Percentiles rank a stretch among this genome's conserved stretches.
phyloP scores from a whole-genome alignment of 148 eudicot species.

The Fagopyrum esculentum region DNA sequence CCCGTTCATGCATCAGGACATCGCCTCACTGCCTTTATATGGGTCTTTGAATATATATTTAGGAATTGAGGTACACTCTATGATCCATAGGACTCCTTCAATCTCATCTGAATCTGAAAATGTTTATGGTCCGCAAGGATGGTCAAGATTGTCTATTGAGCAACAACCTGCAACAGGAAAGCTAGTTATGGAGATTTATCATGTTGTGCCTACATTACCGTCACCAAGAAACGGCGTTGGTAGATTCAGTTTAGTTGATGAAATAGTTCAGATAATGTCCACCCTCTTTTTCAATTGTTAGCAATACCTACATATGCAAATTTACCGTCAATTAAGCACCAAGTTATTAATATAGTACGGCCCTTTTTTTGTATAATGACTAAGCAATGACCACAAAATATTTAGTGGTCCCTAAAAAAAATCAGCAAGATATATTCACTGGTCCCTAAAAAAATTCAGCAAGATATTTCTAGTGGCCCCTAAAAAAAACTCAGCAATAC shows the following conservation, averaged over 20 bases:
- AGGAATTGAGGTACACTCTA: conserved; percentile 84
- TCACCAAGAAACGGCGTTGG: conserved; percentile 31
- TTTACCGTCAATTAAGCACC: background rate
- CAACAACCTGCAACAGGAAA: conserved; percentile 67
- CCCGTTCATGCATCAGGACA: conserved; percentile 39
- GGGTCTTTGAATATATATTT: conserved; percentile 39
- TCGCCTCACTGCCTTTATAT: conserved; percentile 14
- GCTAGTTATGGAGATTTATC: conserved; percentile 24
- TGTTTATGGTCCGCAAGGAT: conserved; percentile 48
- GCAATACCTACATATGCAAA: conserved; percentile 3
- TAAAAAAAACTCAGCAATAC: no score
- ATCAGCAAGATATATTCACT: background rate
- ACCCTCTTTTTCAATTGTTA: background rate
- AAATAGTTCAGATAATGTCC: conserved; percentile 13
- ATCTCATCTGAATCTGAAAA: conserved; percentile 27
- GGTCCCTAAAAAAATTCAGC: background rate
- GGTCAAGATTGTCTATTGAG: conserved; percentile 50
- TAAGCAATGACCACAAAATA: conserved; percentile 7
- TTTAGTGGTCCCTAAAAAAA: conserved; percentile 3
- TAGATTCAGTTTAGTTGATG: conserved; percentile 25
- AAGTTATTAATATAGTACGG: conserved; percentile 3
- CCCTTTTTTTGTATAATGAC: background rate
- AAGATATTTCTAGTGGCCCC: no score
- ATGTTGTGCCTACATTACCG: conserved; percentile 12
- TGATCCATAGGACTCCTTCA: conserved; percentile 54